Base-by-base conservation (phyloP, 2,329 filamentous ascomycete species). In the Daldinia sp. region DNA sequence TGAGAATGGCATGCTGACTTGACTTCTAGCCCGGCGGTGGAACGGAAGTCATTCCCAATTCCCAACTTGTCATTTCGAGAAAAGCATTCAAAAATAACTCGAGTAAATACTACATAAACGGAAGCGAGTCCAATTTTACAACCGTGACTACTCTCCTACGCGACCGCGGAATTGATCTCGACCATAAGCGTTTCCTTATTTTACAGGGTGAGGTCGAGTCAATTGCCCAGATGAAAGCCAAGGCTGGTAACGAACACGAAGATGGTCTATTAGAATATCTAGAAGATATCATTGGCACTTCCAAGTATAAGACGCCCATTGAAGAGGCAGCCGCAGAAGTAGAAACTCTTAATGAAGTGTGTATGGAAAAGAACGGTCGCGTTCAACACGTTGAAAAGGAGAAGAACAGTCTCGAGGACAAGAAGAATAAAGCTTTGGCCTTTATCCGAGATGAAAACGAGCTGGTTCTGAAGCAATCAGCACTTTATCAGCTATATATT, bases 311-410 rank as follows among this genome's bases (percentile, higher is more conserved):
- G 80, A 87, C 91, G 0, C 94, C 95, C 0, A 99, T 99, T 66
- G 95, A 99, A 71, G 95, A 99, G 79, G 90, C 94, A 0, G 94
- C 93, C 0, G 81, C 90, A 1, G 92, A 98, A 77, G 92, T 97
- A 0, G 95, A 99, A 77, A 89, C 88, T 0, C 85, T 98, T 56
- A 99, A 99, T 74, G 95, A 99, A 72, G 87, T 96, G 2, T 99
- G 95, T 74, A 84, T 93, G 71, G 95, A 99, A 77, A 99, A 99
- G 82, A 97, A 91, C 70, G 91, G 89, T 32, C 91, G 96, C 65
- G 95, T 99, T 1, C 93, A 98, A 78, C 94, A 97, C 72, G 95
- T 99, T 0, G 95, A 99, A 77, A 99, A 97, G 77, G 95, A 99
- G 78, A 97, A 93, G 82, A 92, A 91, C 68, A 84, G 88, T 48